These are phyloP conservation scores for Dothideomycetes sp. DNA, from an alignment of 2,329 filamentous ascomycete genomes.

Conservation along the genomic window DNA sequence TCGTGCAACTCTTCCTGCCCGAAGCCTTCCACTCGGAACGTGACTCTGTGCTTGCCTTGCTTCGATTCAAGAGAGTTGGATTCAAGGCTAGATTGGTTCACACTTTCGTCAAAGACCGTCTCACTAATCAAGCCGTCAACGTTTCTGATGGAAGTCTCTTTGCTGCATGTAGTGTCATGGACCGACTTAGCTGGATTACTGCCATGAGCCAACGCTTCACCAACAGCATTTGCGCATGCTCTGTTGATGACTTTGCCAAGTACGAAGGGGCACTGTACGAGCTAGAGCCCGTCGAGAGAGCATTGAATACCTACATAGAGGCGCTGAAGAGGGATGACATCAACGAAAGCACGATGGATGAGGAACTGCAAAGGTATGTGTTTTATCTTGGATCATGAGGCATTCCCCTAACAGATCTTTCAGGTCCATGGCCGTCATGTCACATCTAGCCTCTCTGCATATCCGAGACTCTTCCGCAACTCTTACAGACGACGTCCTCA, in stretches of 20 bases:
- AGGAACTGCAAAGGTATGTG: conserved; percentile 54
- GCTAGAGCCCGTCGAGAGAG: conserved; percentile 81
- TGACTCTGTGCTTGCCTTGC: conserved; percentile 76
- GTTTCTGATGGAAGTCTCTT: conserved; percentile 70
- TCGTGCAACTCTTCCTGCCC: conserved; percentile 80
- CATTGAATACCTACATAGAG: conserved; percentile 81
- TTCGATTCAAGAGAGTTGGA: conserved; percentile 75
- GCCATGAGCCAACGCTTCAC: conserved; percentile 77
- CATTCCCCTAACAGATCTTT: background rate
- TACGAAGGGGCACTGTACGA: conserved; percentile 77
- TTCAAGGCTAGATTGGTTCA: conserved; percentile 80
- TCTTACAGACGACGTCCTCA: conserved; percentile 69
- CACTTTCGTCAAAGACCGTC: conserved; percentile 66
- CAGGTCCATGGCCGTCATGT: conserved; percentile 66
- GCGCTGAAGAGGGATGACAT: conserved; percentile 72
- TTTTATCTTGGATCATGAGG: background rate
- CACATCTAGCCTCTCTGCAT: conserved; percentile 75
- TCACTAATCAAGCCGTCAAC: conserved; percentile 55
- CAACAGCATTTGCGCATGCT: conserved; percentile 67
- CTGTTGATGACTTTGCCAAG: conserved; percentile 63
- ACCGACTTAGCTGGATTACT: conserved; percentile 75
- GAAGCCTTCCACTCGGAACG: conserved; percentile 71
- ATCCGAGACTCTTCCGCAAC: conserved; percentile 58
- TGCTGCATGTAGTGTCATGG: conserved; percentile 67
- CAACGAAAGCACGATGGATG: conserved; percentile 70